Conservation (phyloP, 2,329 filamentous ascomycete species). For the Aspergillus sp. region DNA sequence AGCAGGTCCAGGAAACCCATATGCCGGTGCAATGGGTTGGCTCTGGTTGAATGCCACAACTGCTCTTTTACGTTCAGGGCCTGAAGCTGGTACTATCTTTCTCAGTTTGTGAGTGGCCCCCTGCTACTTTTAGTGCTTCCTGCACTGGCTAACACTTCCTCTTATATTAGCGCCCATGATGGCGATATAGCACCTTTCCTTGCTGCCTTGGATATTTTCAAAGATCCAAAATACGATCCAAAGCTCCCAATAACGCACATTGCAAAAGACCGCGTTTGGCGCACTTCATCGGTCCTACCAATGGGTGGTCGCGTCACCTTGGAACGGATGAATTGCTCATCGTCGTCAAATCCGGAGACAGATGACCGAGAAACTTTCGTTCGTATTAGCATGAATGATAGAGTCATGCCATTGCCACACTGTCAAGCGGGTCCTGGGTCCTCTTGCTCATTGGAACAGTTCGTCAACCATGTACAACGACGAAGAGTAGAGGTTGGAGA, state of each 20-base stretch:
- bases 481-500: slow-evolving; percentile 41
- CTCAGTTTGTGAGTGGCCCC: slow-evolving; percentile 49
- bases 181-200: slow-evolving; percentile 55
- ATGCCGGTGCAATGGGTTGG: slow-evolving; percentile 52
- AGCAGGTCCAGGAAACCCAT: slow-evolving; percentile 53
- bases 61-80: slow-evolving; percentile 43
- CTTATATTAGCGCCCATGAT: slow-evolving; percentile 46
- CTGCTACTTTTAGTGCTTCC: neutral
- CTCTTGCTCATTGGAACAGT: slow-evolving; percentile 45
- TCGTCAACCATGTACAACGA: slow-evolving; percentile 35
- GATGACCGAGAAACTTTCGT: slow-evolving; percentile 35
- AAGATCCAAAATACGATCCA: slow-evolving; percentile 29
- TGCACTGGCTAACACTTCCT: neutral
- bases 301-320: slow-evolving; percentile 55
- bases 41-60: slow-evolving; percentile 56
- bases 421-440: slow-evolving; percentile 44
- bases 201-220: slow-evolving; percentile 48
- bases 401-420: slow-evolving; percentile 45
- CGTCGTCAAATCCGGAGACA: slow-evolving; percentile 6
- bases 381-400: slow-evolving; percentile 55
- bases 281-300: slow-evolving; percentile 51
- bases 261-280: slow-evolving; percentile 45
- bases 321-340: slow-evolving; percentile 47
- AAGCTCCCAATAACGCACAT: slow-evolving; percentile 45
- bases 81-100: slow-evolving; percentile 45